A percentile compares a stretch with the other conserved stretches of the same genome.
Evolutionary conservation across 345 rosid species (phyloP).

Genomic region (Rhizophora apiculata): DNA sequence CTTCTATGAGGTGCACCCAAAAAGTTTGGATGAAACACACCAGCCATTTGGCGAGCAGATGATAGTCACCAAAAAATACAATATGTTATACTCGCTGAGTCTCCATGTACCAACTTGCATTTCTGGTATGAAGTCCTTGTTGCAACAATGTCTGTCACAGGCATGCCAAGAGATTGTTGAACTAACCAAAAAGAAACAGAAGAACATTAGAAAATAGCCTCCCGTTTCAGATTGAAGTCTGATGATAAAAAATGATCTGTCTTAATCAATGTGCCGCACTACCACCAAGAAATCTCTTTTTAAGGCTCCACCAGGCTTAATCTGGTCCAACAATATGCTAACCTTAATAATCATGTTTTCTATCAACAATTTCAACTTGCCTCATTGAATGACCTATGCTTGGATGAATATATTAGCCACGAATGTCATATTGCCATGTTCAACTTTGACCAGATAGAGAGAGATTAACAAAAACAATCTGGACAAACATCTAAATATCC

Average conservation of each 20-base stretch:
- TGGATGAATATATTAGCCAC: too few relatives aligned
- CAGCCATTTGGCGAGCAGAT: constrained; percentile 6
- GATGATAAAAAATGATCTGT: too few relatives aligned
- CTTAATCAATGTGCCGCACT: neutral
- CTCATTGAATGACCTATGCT: too few relatives aligned
- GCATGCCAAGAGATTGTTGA: constrained; percentile 11
- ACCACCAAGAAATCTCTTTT: neutral
- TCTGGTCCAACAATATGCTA: neutral
- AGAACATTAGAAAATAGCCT: too few relatives aligned
- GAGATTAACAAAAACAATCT: neutral
- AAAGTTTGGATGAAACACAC: neutral
- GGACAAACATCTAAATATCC: constrained; percentile 69
- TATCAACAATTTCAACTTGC: neutral
- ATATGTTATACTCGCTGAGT: constrained; percentile 96
- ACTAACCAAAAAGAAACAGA: neutral
- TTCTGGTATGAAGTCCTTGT: constrained; percentile 81
- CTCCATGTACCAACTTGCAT: constrained; percentile 95
- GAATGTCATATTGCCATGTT: too few relatives aligned
- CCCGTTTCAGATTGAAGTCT: too few relatives aligned
- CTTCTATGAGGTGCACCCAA: neutral
- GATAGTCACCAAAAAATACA: constrained; percentile 65
- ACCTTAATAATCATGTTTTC: neutral
- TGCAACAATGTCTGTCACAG: constrained; percentile 60
- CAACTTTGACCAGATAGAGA: neutral
- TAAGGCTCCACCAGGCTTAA: too few relatives aligned